Conservation (phyloP, 2,329 filamentous ascomycete species). For the Pseudophaeomoniella oleicola region DNA sequence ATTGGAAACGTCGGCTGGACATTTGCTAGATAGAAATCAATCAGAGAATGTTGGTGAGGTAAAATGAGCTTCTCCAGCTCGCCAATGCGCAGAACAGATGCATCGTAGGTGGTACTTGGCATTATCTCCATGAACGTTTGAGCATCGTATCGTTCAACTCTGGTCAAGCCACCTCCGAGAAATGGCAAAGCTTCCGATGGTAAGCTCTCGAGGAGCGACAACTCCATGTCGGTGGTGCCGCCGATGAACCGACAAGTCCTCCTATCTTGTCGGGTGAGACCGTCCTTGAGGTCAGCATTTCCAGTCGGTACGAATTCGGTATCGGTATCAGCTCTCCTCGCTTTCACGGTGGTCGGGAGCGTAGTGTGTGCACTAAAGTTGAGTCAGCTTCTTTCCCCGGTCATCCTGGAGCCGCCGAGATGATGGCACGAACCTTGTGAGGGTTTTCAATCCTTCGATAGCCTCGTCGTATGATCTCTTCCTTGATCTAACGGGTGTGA, state of each 20-base stretch:
- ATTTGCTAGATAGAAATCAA: slow-evolving; percentile 29
- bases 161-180: neutral
- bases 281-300: too few relatives aligned
- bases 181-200: neutral
- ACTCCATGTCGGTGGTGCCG: neutral
- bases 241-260: neutral
- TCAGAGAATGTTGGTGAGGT: slow-evolving; percentile 23
- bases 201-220: neutral
- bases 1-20: slow-evolving; percentile 28
- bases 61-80: slow-evolving; percentile 1
- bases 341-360: too few relatives aligned
- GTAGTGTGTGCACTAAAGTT: too few relatives aligned
- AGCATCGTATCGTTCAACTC: neutral
- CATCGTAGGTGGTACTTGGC: neutral
- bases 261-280: neutral
- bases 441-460: slow-evolving; percentile 1
- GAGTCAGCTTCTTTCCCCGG: too few relatives aligned
- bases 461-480: slow-evolving; percentile 1
- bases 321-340: too few relatives aligned
- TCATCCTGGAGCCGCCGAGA: too few relatives aligned
- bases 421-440: neutral
- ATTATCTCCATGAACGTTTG: neutral
- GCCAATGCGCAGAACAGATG: neutral
- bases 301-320: too few relatives aligned
- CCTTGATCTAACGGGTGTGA: neutral